phyloP scores from a whole-genome alignment of 2,329 filamentous ascomycete genomes.

The Penicillium corylophilum region DNA sequence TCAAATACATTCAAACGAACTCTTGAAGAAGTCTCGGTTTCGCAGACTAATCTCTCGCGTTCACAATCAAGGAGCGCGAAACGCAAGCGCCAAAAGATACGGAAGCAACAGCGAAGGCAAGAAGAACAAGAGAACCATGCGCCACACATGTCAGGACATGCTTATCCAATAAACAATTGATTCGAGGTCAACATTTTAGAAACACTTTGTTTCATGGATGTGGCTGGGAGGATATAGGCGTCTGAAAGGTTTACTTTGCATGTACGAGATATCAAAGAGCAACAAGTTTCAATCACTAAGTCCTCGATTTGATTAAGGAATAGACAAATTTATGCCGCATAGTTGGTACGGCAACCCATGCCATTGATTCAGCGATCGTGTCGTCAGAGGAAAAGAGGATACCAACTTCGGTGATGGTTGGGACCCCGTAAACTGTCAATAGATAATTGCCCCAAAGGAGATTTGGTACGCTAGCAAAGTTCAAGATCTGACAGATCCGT shows the following conservation, averaged over 20 bases:
- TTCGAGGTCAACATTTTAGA: not conserved
- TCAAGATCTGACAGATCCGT: conserved; percentile 22
- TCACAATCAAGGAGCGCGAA: not conserved
- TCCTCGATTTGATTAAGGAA: too few relatives aligned
- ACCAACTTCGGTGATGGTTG: conserved; percentile 22
- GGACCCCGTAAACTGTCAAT: conserved; percentile 30
- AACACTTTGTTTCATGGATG: not conserved
- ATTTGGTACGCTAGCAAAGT: conserved; percentile 20
- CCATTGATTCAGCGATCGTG: too few relatives aligned
- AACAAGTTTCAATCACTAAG: too few relatives aligned
- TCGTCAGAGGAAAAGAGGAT: not conserved
- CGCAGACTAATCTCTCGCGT: not conserved
- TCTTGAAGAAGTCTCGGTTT: not conserved
- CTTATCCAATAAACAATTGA: not conserved
- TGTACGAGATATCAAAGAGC: not conserved
- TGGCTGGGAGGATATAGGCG: not conserved
- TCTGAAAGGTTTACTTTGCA: not conserved
- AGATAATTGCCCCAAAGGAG: conserved; percentile 32
- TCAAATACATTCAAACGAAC: not conserved
- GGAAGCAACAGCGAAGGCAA: not conserved
- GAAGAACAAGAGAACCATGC: not conserved
- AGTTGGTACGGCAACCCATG: too few relatives aligned
- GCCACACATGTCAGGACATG: not conserved
- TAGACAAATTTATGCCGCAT: too few relatives aligned
- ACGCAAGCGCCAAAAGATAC: not conserved